These are phyloP conservation scores for Xylaria telfairii DNA, from an alignment of 495 filamentous ascomycete genomes.

Conservation along the genomic window DNA sequence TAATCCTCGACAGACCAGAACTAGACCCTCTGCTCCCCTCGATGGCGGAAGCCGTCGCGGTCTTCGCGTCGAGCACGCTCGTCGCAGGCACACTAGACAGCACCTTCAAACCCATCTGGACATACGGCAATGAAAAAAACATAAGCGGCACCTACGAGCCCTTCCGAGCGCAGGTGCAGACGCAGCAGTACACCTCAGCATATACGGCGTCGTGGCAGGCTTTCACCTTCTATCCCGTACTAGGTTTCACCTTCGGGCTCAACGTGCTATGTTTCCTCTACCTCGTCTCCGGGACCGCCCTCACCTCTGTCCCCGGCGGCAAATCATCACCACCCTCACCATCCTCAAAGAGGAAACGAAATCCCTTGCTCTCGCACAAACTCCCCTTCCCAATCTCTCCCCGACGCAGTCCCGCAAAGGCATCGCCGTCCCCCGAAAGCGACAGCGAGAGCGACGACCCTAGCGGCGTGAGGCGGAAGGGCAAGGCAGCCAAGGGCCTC, in stretches of 20 bases:
- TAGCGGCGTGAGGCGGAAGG: not conserved
- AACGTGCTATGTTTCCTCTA: conserved; percentile 67
- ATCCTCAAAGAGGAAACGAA: not conserved
- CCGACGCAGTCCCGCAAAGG: not conserved
- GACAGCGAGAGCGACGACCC: conserved; percentile 10
- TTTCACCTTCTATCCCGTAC: conserved; percentile 67
- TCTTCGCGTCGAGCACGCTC: conserved; percentile 68
- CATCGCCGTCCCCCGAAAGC: not conserved
- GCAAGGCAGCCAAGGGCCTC: conserved; percentile 54
- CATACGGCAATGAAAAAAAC: not conserved
- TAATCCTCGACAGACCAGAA: conserved; percentile 41
- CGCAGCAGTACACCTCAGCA: conserved; percentile 68
- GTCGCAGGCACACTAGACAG: conserved; percentile 58
- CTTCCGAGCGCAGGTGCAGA: conserved; percentile 63
- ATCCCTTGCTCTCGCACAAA: not conserved
- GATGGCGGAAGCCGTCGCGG: conserved; percentile 70
- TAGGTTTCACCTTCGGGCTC: conserved; percentile 65
- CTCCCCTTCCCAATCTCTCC: conserved; percentile 4
- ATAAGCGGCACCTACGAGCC: conserved; percentile 50
- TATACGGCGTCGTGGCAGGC: conserved; percentile 62
- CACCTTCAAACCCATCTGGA: conserved; percentile 49
- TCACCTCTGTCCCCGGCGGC: not conserved
- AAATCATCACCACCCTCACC: not conserved
- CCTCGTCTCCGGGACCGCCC: conserved; percentile 42
- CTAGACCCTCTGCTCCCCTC: conserved; percentile 58